Base-by-base conservation (phyloP, 768 basidiomycete species). In the Clathrus columnatus region DNA sequence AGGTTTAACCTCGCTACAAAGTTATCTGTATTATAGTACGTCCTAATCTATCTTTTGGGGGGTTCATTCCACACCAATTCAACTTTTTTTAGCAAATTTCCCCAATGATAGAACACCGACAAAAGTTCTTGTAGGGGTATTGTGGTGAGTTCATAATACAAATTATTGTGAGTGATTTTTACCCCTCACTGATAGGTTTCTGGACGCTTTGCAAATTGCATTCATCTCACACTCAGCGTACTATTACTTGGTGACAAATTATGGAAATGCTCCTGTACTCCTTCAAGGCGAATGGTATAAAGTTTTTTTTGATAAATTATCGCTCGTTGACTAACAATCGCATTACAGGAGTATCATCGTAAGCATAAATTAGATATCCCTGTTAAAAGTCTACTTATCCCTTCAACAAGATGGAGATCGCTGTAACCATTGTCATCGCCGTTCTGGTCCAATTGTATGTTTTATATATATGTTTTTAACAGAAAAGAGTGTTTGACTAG, bases 231-330 rank as follows among this genome's bases (percentile, higher is more conserved):
- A 53, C 20, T 44, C 51, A n/a, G 14, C 41, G 7, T 53, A 53
- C n/a, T 45, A 23, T 11, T 53, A 43, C 42, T 29, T 53, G 41
- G 51, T 53, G 3, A 21, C 24, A 26, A 21, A 53, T 14, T 53
- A 53, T 44, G 51, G 51, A 24, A 53, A 53, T 53, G 41, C 51
- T 21, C 36, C 43, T 1, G 21, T 41, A 10, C 51, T 53, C 18
- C 41, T 53, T 41, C 17, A 23, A 17, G 51, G 51, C 27, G 51
- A 53, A 53, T 53, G 51, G 51, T 53, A 44, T 20, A 41, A 26
- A 11, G 7, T 24, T 8, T 20, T 8, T 28, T 5, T 16, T 20
- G 5, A 23, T 18, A 23, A 8, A 14, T 8, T 3, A 18, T 11
- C 8, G 30, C 32, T 23, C 46, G 6, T 51, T 36, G 16, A 51